Percentiles rank a stretch among this genome's conserved stretches.
Evolutionary conservation across 305 asterid species (phyloP).

Genomic region (Plantago coronopus): DNA sequence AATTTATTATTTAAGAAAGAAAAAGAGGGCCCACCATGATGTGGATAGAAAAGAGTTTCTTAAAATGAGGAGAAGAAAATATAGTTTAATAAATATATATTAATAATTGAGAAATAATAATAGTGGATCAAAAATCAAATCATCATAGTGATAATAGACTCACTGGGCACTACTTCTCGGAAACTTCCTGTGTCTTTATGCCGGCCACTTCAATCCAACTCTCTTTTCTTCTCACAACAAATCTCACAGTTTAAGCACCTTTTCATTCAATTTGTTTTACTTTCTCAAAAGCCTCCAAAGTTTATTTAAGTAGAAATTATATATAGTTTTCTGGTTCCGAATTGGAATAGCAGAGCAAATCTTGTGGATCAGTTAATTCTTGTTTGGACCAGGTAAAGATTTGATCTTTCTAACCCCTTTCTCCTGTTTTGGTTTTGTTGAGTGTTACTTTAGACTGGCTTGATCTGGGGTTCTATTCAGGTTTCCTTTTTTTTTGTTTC

Average conservation of each 20-base stretch:
- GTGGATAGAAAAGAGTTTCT: no score
- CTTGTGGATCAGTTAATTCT: slow-evolving; percentile 20
- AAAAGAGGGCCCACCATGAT: no score
- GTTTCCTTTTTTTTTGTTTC: neutral
- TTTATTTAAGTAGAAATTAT: no score
- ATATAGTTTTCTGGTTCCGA: no score
- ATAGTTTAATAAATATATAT: no score
- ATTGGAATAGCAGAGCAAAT: slow-evolving; percentile 21
- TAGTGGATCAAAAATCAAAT: slow-evolving; percentile 28
- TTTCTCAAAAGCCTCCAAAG: no score
- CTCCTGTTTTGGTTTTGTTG: neutral
- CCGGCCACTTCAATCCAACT: slow-evolving; percentile 28
- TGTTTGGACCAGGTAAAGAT: slow-evolving; percentile 12
- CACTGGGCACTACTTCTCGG: slow-evolving; percentile 41
- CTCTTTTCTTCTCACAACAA: neutral
- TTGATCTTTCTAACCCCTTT: slow-evolving; percentile 14
- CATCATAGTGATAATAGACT: slow-evolving; percentile 15
- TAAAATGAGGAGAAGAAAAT: no score
- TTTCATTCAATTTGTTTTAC: neutral
- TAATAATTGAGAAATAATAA: no score
- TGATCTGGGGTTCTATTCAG: slow-evolving; percentile 12
- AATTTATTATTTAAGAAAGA: no score
- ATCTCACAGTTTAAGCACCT: no score
- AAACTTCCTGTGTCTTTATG: slow-evolving; percentile 43
- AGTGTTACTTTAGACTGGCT: neutral